phyloP scores from a whole-genome alignment of 2,329 filamentous ascomycete genomes.

The Fusarium pilosicola region DNA sequence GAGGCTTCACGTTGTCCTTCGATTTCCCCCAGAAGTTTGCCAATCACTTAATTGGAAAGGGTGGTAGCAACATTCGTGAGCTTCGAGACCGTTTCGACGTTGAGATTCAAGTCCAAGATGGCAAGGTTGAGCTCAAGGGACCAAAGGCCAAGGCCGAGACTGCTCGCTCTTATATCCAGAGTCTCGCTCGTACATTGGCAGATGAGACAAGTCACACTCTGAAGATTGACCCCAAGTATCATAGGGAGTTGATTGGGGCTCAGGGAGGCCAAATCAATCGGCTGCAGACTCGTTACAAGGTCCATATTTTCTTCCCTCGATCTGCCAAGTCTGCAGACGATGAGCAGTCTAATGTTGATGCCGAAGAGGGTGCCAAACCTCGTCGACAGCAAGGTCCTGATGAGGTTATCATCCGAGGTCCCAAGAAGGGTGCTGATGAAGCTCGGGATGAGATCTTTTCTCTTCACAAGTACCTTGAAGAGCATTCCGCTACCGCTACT shows the following conservation, averaged over 20 bases:
- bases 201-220: constrained; percentile 89
- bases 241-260: constrained; percentile 91
- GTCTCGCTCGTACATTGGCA: constrained; percentile 82
- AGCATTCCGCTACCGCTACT: constrained; percentile 82
- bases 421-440: constrained; percentile 91
- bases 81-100: constrained; percentile 74
- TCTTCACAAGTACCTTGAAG: constrained; percentile 87
- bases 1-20: constrained; percentile 85
- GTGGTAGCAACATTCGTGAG: constrained; percentile 73
- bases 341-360: constrained; percentile 76
- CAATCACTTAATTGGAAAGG: constrained; percentile 81
- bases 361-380: constrained; percentile 72
- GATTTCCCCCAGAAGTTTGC: constrained; percentile 96
- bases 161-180: constrained; percentile 83
- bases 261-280: constrained; percentile 90
- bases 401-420: constrained; percentile 90
- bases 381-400: constrained; percentile 81
- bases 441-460: constrained; percentile 92
- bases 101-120: constrained; percentile 89
- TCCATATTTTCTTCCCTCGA: constrained; percentile 93
- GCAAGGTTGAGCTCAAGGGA: constrained; percentile 94
- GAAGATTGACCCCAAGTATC: constrained; percentile 93
- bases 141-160: constrained; percentile 93
- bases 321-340: constrained; percentile 70
- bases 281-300: constrained; percentile 90